phyloP scores from a whole-genome alignment of 1,284 basidiomycete species.

The Puccinia coronata region DNA sequence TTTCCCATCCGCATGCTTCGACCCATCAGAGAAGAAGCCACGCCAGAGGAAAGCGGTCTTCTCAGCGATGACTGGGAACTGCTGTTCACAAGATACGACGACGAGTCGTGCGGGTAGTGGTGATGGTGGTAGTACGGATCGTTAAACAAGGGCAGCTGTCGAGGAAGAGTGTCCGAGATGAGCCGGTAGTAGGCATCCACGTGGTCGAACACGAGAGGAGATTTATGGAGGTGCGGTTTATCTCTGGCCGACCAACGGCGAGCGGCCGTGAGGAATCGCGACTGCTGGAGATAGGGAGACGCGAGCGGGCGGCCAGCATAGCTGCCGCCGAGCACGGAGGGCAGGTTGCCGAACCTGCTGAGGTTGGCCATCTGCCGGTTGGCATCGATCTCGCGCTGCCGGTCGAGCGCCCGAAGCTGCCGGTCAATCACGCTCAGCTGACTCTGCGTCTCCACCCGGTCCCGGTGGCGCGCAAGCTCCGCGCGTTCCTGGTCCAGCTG shows the following conservation, averaged over 20 bases:
- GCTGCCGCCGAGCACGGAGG: not conserved
- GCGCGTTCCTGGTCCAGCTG: conserved; percentile 25
- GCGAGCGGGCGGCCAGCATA: conserved; percentile 12
- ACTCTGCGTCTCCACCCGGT: not conserved
- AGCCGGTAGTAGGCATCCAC: conserved; percentile 26
- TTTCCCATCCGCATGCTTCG: conserved; percentile 1
- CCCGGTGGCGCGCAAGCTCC: not conserved
- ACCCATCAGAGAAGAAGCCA: not conserved
- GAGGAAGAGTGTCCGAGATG: conserved; percentile 20
- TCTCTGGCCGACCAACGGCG: conserved; percentile 24
- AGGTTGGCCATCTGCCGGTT: conserved; percentile 35
- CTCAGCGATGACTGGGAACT: too few species aligned
- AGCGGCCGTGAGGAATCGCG: conserved; percentile 1
- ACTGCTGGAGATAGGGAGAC: conserved; percentile 29
- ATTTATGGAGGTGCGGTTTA: not conserved
- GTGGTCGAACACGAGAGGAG: conserved; percentile 15
- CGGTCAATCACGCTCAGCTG: conserved; percentile 8
- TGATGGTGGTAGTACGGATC: conserved; percentile 25
- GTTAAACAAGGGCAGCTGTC: conserved; percentile 27
- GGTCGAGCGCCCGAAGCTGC: conserved; percentile 19
- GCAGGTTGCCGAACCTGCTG: conserved; percentile 17
- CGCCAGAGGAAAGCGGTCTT: too few species aligned
- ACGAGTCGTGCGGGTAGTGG: not conserved
- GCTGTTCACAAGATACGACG: not conserved
- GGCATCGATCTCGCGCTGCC: conserved; percentile 17